phyloP scores from a whole-genome alignment of 2,329 filamentous ascomycete genomes.

The Ophiostoma sp. region DNA sequence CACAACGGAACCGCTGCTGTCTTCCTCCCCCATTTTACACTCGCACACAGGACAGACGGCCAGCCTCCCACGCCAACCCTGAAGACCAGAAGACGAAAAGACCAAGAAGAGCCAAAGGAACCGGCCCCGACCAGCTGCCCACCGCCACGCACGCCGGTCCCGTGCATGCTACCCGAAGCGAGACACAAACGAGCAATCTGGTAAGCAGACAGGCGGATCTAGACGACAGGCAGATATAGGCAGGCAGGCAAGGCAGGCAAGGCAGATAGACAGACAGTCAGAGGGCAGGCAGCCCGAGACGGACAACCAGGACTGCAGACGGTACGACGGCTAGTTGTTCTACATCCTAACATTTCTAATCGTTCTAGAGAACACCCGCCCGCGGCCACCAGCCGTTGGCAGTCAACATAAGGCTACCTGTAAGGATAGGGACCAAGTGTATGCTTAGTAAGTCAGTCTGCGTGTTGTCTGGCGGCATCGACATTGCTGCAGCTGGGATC shows the following conservation, averaged over 20 bases:
- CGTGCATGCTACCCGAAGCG: not conserved
- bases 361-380: too few relatives aligned
- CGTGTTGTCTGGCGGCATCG: too few relatives aligned
- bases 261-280: too few relatives aligned
- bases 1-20: not conserved
- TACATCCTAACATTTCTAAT: too few relatives aligned
- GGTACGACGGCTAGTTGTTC: too few relatives aligned
- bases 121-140: not conserved
- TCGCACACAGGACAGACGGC: not conserved
- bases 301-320: too few relatives aligned
- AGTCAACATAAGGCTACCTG: not conserved
- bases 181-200: not conserved
- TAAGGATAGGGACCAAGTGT: too few relatives aligned
- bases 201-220: not conserved
- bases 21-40: not conserved
- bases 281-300: too few relatives aligned
- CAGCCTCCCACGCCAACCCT: not conserved
- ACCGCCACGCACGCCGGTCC: conserved; percentile 11
- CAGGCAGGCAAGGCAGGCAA: too few relatives aligned
- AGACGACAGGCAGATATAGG: too few relatives aligned
- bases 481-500: not conserved
- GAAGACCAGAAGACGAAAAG: not conserved
- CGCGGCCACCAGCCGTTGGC: too few relatives aligned
- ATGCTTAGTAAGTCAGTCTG: not conserved
- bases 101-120: not conserved